Base-by-base conservation (phyloP, 2,329 filamentous ascomycete species). In the Cryphonectria parasitica region DNA sequence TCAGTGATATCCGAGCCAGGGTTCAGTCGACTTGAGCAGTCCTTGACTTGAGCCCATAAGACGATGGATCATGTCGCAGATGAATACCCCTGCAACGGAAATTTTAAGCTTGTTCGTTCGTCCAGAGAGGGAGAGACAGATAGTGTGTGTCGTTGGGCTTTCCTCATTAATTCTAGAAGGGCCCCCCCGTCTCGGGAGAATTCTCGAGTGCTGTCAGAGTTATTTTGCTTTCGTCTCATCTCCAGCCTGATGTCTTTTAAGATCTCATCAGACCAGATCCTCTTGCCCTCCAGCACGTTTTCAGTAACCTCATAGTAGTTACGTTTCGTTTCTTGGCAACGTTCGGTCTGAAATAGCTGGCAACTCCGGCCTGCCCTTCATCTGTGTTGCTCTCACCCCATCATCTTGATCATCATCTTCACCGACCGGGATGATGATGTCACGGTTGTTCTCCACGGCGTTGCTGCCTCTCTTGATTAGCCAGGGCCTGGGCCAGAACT, bases 401-500 rank as follows among this genome's bases (percentile, higher is more conserved):
- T n/a, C 43, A n/a, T 49, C 6, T 34, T 4, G 19, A 49, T 49
- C 45, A 49, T 49, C 22, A n/a, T n/a, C 45, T 3, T 22, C 41
- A 19, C n/a, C 41, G 31, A 45, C 25, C 17, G 17, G 25, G 31
- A 54, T 34, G 25, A 72, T 72, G 71, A 25, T 67, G 25, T 19
- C 63, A 25, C 69, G 28, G n/a, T 25, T 36, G 8, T 34, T 64
- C 2, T 25, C 56, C n/a, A 17, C 63, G 49, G 49, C 56, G 2
- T 34, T 78, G 66, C 71, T 80, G 67, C 73, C 75, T 56, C 67
- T 80, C n/a, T 74, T 81, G 19, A 69, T 78, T 34, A 73, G 74
- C 54, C 74, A 71, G 22, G 71, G 75, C 22, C 71, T 75, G 11
- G 81, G 81, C 7, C 66, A 80, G 58, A 82, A 84, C 72, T 91